Base-by-base conservation (phyloP, 1,139 yeast genomes). In the Saccharomycopsis hybrid region DNA sequence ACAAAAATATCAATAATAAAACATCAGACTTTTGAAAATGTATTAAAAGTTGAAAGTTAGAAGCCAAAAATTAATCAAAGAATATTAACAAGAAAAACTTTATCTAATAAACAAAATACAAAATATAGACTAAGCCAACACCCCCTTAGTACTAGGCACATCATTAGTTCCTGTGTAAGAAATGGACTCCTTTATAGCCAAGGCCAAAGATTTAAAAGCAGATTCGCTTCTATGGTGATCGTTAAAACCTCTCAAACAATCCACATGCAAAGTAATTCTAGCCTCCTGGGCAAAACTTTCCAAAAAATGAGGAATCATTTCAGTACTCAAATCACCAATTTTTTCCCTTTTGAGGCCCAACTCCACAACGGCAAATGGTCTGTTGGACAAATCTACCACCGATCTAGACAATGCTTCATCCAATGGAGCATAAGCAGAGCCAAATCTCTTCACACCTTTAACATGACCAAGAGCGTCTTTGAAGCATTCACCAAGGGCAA, bases 171-270 rank as follows among this genome's bases (percentile, higher is more conserved):
- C 98, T 41, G 88, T 88, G 58, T 77, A 74, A 5, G 92, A 76
- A 49, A 78, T 82, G 37, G 98, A 94, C 62, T 89, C 96, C 60
- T 78, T 83, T 49, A 92, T 74, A 4, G 98, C 98, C 29, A 92
- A 73, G 0, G 98, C 98, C 59, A 89, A 71, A 1, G 97, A 96
- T 69, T 92, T 92, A 71, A 92, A 92, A 0, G 98, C 97, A 63
- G 89, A 79, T 67, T 92, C 98, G 40, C 96, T 87, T 57, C 97
- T 75, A 68, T 92, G 98, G 66, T 92, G 98, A 65, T 92, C 98
- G 66, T 92, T 92, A 65, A 78, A 78, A 0, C 98, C 98, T 57
- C 97, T 74, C 55, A 92, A 65, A 65, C 96, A 87, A 66, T 94
- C 98, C 33, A 92, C 96, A 62, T 92, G 98, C 63, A 92, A 64